Percentiles rank a stretch among this genome's conserved stretches.
phyloP scores from a whole-genome alignment of 208 protist genomes.

The Strigomonas oncopelti region DNA sequence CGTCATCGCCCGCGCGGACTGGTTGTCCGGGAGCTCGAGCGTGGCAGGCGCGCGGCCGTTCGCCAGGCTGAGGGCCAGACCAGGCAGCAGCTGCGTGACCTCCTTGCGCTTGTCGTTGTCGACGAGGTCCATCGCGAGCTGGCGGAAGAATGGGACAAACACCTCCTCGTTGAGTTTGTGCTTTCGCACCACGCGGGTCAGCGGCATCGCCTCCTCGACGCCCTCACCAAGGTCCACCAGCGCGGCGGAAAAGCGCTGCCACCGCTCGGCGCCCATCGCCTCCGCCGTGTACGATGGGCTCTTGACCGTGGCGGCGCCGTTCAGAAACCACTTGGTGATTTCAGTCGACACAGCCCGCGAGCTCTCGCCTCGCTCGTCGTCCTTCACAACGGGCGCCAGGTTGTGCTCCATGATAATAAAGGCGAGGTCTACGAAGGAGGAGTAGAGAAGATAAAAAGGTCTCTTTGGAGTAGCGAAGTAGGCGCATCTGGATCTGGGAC shows the following conservation, averaged over 20 bases:
- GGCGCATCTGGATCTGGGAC: conserved; percentile 52
- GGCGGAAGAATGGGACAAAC: conserved; percentile 66
- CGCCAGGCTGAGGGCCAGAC: conserved; percentile 68
- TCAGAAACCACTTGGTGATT: conserved; percentile 65
- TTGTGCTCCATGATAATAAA: conserved; percentile 39
- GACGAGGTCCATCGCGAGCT: conserved; percentile 69
- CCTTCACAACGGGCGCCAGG: conserved; percentile 29
- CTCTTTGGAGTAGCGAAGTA: conserved; percentile 42
- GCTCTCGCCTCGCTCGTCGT: neutral
- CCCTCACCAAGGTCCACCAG: conserved; percentile 40
- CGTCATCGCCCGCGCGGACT: conserved; percentile 38
- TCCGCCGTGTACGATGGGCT: conserved; percentile 40
- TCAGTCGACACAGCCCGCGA: conserved; percentile 23
- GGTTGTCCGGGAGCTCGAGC: conserved; percentile 45
- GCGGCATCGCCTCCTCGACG: conserved; percentile 57
- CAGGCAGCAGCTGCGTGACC: conserved; percentile 54
- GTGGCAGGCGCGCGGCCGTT: conserved; percentile 69
- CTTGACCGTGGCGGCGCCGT: conserved; percentile 49
- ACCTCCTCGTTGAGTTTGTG: conserved; percentile 56
- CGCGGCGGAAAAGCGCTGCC: conserved; percentile 16
- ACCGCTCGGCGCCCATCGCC: conserved; percentile 47
- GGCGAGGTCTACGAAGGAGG: conserved; percentile 68
- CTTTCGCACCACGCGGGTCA: conserved; percentile 48
- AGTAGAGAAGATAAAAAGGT: conserved; percentile 75
- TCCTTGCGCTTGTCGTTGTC: conserved; percentile 41